Conservation (phyloP, 257 asterid species). For the Parsonsia alboflavescens region DNA sequence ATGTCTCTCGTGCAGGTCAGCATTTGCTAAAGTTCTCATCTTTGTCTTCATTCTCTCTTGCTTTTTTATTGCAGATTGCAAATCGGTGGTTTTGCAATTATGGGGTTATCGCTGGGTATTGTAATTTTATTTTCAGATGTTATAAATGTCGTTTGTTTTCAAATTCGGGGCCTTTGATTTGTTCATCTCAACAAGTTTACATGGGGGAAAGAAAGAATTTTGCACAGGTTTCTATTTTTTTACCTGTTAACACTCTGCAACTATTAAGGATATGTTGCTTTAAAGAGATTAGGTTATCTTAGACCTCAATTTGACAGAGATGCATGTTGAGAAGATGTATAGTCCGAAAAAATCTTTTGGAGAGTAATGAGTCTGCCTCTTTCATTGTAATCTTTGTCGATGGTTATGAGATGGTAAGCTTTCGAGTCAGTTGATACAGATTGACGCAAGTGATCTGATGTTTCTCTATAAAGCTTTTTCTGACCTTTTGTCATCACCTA, state of each 20-base stretch:
- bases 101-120: not conserved
- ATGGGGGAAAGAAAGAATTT: not conserved
- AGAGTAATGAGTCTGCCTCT: not conserved
- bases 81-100: not conserved
- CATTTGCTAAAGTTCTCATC: not conserved
- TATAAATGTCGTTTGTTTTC: not conserved
- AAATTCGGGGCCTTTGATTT: not conserved
- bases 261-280: not conserved
- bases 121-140: not conserved
- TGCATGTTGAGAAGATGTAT: not conserved
- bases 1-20: constrained; percentile 39
- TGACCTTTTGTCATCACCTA: no score
- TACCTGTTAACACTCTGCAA: not conserved
- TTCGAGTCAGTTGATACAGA: not conserved
- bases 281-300: not conserved
- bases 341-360: not conserved
- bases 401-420: constrained; percentile 2
- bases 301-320: not conserved
- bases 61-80: not conserved
- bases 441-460: no score
- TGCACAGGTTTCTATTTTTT: not conserved
- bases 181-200: not conserved
- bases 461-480: no score
- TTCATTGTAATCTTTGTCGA: not conserved
- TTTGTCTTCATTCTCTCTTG: no score